Base-by-base conservation (phyloP, 768 basidiomycete species). In the Fistulinella prunicolor region DNA sequence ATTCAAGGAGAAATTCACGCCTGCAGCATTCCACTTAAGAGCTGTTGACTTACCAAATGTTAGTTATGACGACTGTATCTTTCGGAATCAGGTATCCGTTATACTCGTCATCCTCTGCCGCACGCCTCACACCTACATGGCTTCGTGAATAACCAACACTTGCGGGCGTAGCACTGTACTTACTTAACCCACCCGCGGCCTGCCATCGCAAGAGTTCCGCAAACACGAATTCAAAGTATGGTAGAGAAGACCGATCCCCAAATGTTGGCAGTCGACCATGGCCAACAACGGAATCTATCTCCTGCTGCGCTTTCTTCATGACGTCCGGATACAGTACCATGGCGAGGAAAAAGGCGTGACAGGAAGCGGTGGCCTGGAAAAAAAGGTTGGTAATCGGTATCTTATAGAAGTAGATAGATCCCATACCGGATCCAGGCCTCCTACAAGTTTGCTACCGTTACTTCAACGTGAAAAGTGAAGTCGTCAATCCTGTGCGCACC, bases 31-130 rank as follows among this genome's bases (percentile, higher is more conserved):
- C n/a, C 4, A 34, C 16, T 9, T 34, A 20, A 10, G 12, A 22
- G 22, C 4, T 22, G 17, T 19, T 20, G 22, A 38, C 44, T 9
- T n/a, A 68, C 73, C 71, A 70, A 9, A 64, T 58, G 51, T 75
- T 71, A n/a, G 55, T 41, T 3, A 73, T 47, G 4, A 71, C 54
- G 17, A 69, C 55, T 5, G 72, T 61, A 3, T 68, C 65, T 37
- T 62, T 63, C 1, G 67, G 67, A 17, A 70, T 55, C 20, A 46
- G 43, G 44, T 67, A 69, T n/a, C 32, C 32, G 32, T 12, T 12
- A n/a, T 34, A 34, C 32, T 13, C 9, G 4, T 34, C 32, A 34
- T n/a, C 32, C 12, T 4, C 7, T 68, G 64, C 13, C 55, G 60
- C 24, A 30, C 41, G n/a, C 4, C 41, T 30, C 41, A 30, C 19